A percentile compares a stretch with the other conserved stretches of the same genome.
phyloP scores from a whole-genome alignment of 495 filamentous ascomycete species.

The Rostrohypoxylon terebratum region DNA sequence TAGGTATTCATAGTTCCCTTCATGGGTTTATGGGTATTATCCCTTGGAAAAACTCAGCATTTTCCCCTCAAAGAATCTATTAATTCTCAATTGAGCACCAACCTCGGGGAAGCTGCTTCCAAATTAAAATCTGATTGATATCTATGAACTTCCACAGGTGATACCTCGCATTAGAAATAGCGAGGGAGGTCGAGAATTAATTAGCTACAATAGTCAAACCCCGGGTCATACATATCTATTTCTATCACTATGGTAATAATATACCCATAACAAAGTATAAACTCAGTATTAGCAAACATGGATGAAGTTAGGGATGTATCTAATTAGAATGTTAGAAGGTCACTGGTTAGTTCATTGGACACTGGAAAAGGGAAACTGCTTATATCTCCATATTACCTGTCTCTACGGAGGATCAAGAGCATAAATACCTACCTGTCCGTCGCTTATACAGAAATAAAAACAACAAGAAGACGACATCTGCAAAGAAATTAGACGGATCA shows the following conservation, averaged over 20 bases:
- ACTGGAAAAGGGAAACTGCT: neutral
- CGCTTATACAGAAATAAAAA: neutral
- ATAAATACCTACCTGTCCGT: neutral
- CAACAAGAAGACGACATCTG: neutral
- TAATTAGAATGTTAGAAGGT: neutral
- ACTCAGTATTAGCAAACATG: neutral
- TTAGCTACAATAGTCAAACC: no score
- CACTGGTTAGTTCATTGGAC: neutral
- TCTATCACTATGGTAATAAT: neutral
- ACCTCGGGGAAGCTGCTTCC: neutral
- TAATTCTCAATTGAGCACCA: neutral
- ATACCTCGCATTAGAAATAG: neutral
- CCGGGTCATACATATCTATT: no score
- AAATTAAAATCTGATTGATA: neutral
- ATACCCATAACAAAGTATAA: neutral
- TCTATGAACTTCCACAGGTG: neutral
- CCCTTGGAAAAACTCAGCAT: neutral
- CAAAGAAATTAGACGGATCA: neutral
- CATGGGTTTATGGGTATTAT: no score
- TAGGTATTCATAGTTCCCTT: neutral
- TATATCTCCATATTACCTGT: neutral
- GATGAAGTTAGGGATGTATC: neutral
- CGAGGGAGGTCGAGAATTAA: neutral
- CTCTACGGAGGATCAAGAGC: neutral
- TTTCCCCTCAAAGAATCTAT: neutral